Conservation (phyloP, 176 grass and related monocot species). For the Oryza rufipogon region DNA sequence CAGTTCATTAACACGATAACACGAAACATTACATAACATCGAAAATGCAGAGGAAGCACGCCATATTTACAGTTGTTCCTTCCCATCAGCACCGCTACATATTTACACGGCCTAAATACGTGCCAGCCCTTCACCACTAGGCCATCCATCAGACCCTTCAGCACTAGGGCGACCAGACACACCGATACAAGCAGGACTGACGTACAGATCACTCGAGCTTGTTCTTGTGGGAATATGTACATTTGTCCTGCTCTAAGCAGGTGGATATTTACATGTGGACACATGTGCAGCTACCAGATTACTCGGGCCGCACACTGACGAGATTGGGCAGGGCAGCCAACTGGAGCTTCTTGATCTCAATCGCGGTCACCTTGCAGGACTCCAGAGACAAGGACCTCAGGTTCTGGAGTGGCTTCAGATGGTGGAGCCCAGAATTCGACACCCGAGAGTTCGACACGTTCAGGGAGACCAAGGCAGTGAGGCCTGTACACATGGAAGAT, state of each 20-base stretch:
- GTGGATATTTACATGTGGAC: constrained; percentile 27
- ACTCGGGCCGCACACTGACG: constrained; percentile 70
- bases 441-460: constrained; percentile 81
- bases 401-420: constrained; percentile 79
- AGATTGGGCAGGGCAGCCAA: constrained; percentile 79
- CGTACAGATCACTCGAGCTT: neutral
- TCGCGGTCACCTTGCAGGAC: constrained; percentile 83
- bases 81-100: constrained; percentile 20
- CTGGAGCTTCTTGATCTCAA: constrained; percentile 84
- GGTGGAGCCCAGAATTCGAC: constrained; percentile 75
- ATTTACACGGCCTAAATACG: neutral
- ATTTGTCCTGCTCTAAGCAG: constrained; percentile 25
- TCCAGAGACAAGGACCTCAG: constrained; percentile 77
- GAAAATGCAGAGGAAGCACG: constrained; percentile 46
- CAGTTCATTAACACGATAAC: constrained; percentile 7
- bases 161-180: neutral
- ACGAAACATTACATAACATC: constrained; percentile 12
- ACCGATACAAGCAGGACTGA: neutral
- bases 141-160: neutral
- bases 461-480: constrained; percentile 76
- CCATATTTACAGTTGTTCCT: constrained; percentile 53
- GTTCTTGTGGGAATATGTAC: constrained; percentile 30
- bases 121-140: neutral
- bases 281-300: neutral
- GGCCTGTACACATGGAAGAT: constrained; percentile 46